These are phyloP conservation scores for Chenopodium berlandieri DNA, from an alignment of 148 eudicot species.

Conservation along the genomic window DNA sequence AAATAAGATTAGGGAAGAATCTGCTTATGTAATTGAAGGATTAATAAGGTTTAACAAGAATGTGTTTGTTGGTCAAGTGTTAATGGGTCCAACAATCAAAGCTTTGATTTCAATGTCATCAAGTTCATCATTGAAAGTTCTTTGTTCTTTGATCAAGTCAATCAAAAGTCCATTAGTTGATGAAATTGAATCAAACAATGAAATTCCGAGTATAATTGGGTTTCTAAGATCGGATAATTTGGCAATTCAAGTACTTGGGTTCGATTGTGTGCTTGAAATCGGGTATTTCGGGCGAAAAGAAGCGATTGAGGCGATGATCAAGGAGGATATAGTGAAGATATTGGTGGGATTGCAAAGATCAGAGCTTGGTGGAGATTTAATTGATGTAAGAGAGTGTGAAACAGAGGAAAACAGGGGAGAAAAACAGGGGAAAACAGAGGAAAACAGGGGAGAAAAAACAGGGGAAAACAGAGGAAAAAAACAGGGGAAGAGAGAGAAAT, in stretches of 20 bases:
- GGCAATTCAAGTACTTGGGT: constrained; percentile 30
- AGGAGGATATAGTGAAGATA: constrained; percentile 44
- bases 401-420: constrained; percentile 27
- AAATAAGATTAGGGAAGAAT: constrained; percentile 42
- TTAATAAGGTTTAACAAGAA: constrained; percentile 73
- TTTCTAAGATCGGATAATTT: constrained; percentile 34
- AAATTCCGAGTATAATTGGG: constrained; percentile 40
- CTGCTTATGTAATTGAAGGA: constrained; percentile 44
- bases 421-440: constrained; percentile 14
- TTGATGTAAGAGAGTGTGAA: constrained; percentile 46
- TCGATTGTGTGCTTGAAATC: constrained; percentile 68
- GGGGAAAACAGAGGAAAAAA: constrained; percentile 15
- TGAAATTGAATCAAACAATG: constrained; percentile 54
- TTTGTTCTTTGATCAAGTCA: constrained; percentile 53
- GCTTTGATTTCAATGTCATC: constrained; percentile 51
- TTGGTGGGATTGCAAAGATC: constrained; percentile 71
- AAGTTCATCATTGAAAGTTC: constrained; percentile 37
- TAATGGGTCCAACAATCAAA: constrained; percentile 48
- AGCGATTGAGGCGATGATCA: constrained; percentile 76
- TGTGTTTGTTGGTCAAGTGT: constrained; percentile 75
- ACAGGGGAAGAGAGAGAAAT: constrained; percentile 36
- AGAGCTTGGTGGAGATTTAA: constrained; percentile 61
- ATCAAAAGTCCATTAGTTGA: constrained; percentile 80
- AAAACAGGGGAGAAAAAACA: constrained; percentile 13
- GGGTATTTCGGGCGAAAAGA: constrained; percentile 88